phyloP scores from a whole-genome alignment of 202 grass and related monocot species.

The Hordeum pubiflorum region DNA sequence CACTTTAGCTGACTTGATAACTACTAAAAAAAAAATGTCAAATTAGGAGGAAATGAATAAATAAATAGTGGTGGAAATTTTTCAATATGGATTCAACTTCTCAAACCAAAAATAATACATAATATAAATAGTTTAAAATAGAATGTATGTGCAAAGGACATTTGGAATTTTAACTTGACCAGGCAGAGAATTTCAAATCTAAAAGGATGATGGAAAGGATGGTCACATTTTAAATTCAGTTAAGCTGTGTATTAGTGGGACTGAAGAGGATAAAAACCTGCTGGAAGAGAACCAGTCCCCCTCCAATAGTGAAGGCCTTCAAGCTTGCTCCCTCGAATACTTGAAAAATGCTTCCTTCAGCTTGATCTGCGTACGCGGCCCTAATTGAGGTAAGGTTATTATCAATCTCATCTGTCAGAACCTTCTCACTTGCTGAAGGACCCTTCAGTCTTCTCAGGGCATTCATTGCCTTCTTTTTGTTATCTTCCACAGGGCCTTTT shows the following conservation, averaged over 20 bases:
- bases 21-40: background rate
- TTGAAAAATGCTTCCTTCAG: constrained; percentile 63
- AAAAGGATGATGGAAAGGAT: background rate
- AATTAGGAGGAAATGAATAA: background rate
- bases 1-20: constrained; percentile 22
- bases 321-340: constrained; percentile 85
- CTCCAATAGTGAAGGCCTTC: constrained; percentile 91
- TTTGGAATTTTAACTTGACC: background rate
- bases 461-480: constrained; percentile 65
- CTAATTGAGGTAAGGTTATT: constrained; percentile 67
- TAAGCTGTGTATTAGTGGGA: background rate
- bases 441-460: constrained; percentile 60
- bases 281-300: constrained; percentile 92
- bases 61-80: background rate
- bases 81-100: background rate
- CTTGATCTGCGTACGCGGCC: constrained; percentile 64
- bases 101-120: background rate
- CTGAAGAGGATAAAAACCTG: constrained; percentile 47
- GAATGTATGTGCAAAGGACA: background rate
- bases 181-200: background rate
- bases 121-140: background rate
- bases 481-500: constrained; percentile 55
- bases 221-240: constrained; percentile 17
- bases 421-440: constrained; percentile 41
- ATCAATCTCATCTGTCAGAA: constrained; percentile 57